phyloP scores from a whole-genome alignment of 2,329 filamentous ascomycete species.

The Aspergillus jensenii region DNA sequence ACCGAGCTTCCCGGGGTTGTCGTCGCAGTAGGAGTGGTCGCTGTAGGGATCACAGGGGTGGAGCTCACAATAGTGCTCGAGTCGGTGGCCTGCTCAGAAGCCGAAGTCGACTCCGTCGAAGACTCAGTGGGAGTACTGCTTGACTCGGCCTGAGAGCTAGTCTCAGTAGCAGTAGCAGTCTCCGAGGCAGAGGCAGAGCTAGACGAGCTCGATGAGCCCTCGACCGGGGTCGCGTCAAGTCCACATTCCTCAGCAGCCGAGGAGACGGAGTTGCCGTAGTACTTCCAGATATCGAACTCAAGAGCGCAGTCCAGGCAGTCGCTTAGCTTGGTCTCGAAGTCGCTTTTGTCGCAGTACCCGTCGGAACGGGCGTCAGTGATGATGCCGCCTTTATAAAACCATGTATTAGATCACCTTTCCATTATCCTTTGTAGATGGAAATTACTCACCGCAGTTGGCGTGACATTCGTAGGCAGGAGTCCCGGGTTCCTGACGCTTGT shows the following conservation, averaged over 20 bases:
- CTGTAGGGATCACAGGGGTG: not conserved
- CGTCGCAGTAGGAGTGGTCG: not conserved
- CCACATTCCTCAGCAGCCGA: conserved; percentile 5
- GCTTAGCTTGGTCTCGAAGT: not conserved
- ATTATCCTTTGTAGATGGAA: not conserved
- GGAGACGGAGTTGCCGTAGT: conserved; percentile 7
- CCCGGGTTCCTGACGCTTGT: conserved; percentile 3
- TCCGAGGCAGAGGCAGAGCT: not conserved
- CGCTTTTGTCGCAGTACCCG: not conserved
- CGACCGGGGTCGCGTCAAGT: conserved; percentile 6
- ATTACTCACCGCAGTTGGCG: conserved; percentile 7
- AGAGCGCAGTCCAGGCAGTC: conserved; percentile 7
- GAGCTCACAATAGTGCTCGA: conserved; percentile 1
- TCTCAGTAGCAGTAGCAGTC: not conserved
- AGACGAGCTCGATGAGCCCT: not conserved
- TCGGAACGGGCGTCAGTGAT: not conserved
- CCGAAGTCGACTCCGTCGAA: not conserved
- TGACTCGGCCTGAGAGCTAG: not conserved
- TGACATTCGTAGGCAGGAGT: conserved; percentile 9
- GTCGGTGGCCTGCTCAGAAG: not conserved
- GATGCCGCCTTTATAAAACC: not conserved
- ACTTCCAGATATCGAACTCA: conserved; percentile 9
- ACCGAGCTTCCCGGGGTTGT: not conserved
- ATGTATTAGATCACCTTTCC: not conserved
- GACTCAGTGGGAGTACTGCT: not conserved